Percentiles rank a stretch among this genome's conserved stretches.
phyloP scores from a whole-genome alignment of 305 asterid species.

The Solanum aculeatissimum region DNA sequence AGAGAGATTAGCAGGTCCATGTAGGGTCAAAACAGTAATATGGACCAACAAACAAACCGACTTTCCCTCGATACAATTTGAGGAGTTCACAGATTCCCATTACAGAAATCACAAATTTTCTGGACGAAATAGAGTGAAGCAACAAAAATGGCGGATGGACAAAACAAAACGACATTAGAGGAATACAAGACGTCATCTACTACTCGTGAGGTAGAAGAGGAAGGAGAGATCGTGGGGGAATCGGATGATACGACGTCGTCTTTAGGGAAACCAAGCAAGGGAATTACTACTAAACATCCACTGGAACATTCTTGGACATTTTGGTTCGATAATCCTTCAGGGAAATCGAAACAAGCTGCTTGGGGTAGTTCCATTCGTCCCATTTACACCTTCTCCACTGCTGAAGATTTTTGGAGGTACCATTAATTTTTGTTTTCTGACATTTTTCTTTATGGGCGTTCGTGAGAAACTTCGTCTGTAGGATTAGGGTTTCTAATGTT shows the following conservation, averaged over 20 bases:
- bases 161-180: slow-evolving; percentile 25
- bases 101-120: neutral
- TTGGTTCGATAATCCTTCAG: slow-evolving; percentile 77
- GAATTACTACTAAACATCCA: slow-evolving; percentile 35
- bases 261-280: slow-evolving; percentile 14
- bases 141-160: slow-evolving; percentile 27
- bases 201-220: slow-evolving; percentile 30
- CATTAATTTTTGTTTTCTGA: neutral
- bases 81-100: neutral
- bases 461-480: neutral
- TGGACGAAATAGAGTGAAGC: neutral
- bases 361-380: slow-evolving; percentile 76
- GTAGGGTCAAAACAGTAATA: neutral
- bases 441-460: neutral
- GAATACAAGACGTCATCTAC: slow-evolving; percentile 3
- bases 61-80: neutral
- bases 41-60: neutral
- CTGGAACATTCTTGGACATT: slow-evolving; percentile 92
- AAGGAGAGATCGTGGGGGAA: slow-evolving; percentile 55
- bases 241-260: slow-evolving; percentile 19
- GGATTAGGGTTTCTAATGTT: neutral
- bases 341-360: slow-evolving; percentile 28
- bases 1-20: neutral
- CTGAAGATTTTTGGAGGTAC: slow-evolving; percentile 81
- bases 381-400: slow-evolving; percentile 74